Evolutionary conservation across 2,329 filamentous ascomycete species (phyloP), one percentile per base, ranked within the genome.

Genomic region (Phialophora verrucosa): DNA sequence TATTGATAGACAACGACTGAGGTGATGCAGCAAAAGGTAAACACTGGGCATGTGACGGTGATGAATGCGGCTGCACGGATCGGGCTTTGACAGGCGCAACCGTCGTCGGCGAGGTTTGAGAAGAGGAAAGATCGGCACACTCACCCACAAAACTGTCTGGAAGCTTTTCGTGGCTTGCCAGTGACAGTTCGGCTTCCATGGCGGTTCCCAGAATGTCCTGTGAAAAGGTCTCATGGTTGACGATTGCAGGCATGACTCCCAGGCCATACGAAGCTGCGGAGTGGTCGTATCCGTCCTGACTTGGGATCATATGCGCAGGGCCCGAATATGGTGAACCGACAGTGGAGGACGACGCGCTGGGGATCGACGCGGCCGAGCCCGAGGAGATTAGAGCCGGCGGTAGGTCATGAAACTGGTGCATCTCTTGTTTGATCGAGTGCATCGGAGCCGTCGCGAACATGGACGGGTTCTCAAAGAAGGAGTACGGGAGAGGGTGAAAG

Each of bases 311-410:
- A 69, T 84, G 85, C 63, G 84, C 83, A 73, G 85, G 83, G 69
- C 85, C 84, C 1, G 88, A 88, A 73, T 87, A 86, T 29, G 89
- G 89, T 25, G 89, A 91, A 64, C 88, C 88, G 68, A 88, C 85
- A 62, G 86, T 87, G 8, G 89, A 91, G 0, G 88, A 90, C 6
- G 88, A 82, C 3, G 86, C 87, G 68, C 80, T 82, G 69, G 77
- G 78, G 68, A 80, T 75, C 59, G 89, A 91, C 60, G 81, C 85
- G 63, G 78, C 88, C 65, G 86, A 90, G 27, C 83, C 83, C 66
- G 84, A 87, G 67, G 84, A 92, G 68, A 84, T 83, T 74, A 83
- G 87, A 59, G 84, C 89, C 32, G 83, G 85, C 17, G 83, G 82
- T 27, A 73, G 72, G 17, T 81, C 79, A n/a, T 69, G 58, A 20